Percentiles rank a stretch among this genome's conserved stretches.
These are phyloP conservation scores for Jamesozyma jinghongensis DNA, from an alignment of 805 yeast species.

Conservation along the genomic window DNA sequence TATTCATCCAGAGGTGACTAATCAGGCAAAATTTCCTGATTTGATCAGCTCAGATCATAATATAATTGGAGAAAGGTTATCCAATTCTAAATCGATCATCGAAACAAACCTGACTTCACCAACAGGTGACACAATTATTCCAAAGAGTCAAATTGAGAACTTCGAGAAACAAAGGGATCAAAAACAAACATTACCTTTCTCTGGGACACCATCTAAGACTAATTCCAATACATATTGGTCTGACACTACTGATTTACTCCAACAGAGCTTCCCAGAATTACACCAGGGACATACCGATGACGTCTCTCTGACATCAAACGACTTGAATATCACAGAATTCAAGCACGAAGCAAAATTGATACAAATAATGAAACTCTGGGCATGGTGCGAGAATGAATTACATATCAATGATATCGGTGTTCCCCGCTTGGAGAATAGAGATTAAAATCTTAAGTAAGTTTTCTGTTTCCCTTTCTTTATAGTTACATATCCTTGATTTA, in stretches of 20 bases:
- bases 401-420: slow-evolving; percentile 32
- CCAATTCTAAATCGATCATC: neutral
- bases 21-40: slow-evolving; percentile 12
- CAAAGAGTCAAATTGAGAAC: neutral
- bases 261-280: neutral
- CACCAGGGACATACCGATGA: neutral
- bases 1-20: slow-evolving; percentile 18
- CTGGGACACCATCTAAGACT: neutral
- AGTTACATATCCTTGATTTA: neutral
- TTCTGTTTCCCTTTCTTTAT: neutral
- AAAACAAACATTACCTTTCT: neutral
- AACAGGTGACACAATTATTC: neutral
- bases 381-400: slow-evolving; percentile 51
- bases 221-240: slow-evolving; percentile 1
- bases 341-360: slow-evolving; percentile 35
- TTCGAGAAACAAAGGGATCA: neutral
- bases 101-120: neutral
- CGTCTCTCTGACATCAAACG: neutral
- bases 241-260: neutral
- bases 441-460: neutral
- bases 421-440: slow-evolving; percentile 25
- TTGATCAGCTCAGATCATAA: slow-evolving; percentile 3
- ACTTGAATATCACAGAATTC: slow-evolving; percentile 7
- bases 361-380: slow-evolving; percentile 51
- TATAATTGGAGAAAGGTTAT: neutral